Evolutionary conservation across 805 yeast genomes (phyloP).

Genomic region (Lipomyces kockii): DNA sequence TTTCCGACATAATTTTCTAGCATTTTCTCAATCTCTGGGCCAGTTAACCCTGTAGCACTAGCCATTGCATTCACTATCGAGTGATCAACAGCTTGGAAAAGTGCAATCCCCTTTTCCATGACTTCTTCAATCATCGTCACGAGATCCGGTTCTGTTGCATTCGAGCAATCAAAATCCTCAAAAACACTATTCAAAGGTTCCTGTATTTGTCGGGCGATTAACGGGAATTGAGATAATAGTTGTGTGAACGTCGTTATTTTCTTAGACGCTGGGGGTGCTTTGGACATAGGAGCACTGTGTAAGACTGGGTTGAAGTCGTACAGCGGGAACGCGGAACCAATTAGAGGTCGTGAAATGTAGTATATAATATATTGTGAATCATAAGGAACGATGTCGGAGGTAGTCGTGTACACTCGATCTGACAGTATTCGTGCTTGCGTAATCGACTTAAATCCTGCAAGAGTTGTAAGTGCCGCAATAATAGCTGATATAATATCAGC

Average conservation of each 20-base stretch:
- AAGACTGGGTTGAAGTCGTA: slow-evolving; percentile 20
- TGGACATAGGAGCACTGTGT: slow-evolving; percentile 9
- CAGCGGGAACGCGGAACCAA: slow-evolving; percentile 32
- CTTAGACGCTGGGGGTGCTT: slow-evolving; percentile 2
- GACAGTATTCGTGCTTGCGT: slow-evolving; percentile 61
- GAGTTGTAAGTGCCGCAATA: slow-evolving; percentile 17
- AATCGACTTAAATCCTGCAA: slow-evolving; percentile 28
- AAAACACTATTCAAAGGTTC: slow-evolving; percentile 50
- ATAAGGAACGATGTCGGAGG: slow-evolving; percentile 30
- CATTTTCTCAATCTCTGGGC: slow-evolving; percentile 52
- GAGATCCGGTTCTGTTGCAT: slow-evolving; percentile 43
- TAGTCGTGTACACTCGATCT: slow-evolving; percentile 60
- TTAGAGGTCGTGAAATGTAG: slow-evolving; percentile 36
- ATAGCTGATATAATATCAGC: neutral
- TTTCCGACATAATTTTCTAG: slow-evolving; percentile 73
- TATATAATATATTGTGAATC: slow-evolving; percentile 26
- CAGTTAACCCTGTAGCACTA: slow-evolving; percentile 39
- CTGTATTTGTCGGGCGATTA: slow-evolving; percentile 48
- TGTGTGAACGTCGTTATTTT: slow-evolving; percentile 46
- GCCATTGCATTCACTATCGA: slow-evolving; percentile 40
- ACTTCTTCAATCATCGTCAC: slow-evolving; percentile 42
- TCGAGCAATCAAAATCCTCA: slow-evolving; percentile 47
- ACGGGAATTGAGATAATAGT: slow-evolving; percentile 50
- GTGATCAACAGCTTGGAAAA: slow-evolving; percentile 45
- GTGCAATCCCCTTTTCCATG: slow-evolving; percentile 45